A percentile compares a stretch with the other conserved stretches of the same genome.
Conservation (phyloP, 2,329 filamentous ascomycete species). For the Xylariaceae sp. region DNA sequence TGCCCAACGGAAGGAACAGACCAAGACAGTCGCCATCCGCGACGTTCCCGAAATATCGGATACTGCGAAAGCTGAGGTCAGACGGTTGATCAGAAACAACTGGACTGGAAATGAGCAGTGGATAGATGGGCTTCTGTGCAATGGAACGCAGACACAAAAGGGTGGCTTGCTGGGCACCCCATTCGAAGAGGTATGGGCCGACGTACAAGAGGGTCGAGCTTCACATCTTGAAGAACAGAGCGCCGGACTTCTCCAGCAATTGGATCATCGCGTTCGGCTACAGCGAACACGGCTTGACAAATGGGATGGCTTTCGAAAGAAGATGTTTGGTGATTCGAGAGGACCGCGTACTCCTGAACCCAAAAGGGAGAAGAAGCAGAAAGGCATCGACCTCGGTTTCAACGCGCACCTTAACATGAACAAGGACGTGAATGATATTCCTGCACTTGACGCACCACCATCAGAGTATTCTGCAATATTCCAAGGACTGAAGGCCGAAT, state of each 20-base stretch:
- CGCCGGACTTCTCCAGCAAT: constrained; percentile 60
- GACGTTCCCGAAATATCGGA: constrained; percentile 33
- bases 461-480: constrained; percentile 43
- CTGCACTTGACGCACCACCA: constrained; percentile 22
- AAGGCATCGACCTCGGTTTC: constrained; percentile 51
- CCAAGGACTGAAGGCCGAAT: constrained; percentile 35
- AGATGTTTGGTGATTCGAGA: constrained; percentile 34
- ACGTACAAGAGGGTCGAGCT: constrained; percentile 56
- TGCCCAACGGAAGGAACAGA: constrained; percentile 45
- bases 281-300: constrained; percentile 66
- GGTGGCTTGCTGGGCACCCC: constrained; percentile 62
- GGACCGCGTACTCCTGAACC: constrained; percentile 19
- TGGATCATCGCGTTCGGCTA: constrained; percentile 62
- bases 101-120: constrained; percentile 77
- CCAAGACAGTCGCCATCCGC: constrained; percentile 24
- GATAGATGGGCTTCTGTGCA: constrained; percentile 66
- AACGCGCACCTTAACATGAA: constrained; percentile 46
- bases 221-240: constrained; percentile 50
- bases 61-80: constrained; percentile 44
- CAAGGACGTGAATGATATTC: constrained; percentile 26
- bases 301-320: constrained; percentile 66
- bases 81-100: constrained; percentile 61
- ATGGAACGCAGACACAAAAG: constrained; percentile 51
- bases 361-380: constrained; percentile 21
- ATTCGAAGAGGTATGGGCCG: constrained; percentile 69